phyloP scores from a whole-genome alignment of 2,329 filamentous ascomycete genomes.

The Penicillium sp. region DNA sequence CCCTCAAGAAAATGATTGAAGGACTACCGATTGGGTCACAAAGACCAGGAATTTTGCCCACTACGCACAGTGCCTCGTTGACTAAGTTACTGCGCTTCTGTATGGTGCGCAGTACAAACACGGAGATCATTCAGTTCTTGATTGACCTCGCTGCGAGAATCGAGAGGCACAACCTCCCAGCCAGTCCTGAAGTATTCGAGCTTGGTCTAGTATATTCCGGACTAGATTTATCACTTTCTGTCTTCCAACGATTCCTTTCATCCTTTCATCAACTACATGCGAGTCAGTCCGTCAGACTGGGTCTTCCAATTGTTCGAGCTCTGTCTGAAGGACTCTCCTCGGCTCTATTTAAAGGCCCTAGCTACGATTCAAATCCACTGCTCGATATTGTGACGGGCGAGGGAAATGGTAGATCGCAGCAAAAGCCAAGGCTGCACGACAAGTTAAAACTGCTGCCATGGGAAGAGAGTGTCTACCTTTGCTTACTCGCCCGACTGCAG shows the following conservation, averaged over 20 bases:
- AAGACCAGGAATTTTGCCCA: constrained; percentile 9
- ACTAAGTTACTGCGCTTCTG: constrained; percentile 20
- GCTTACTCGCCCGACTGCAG: constrained; percentile 25
- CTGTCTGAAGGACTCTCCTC: constrained; percentile 20
- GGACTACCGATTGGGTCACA: constrained; percentile 14
- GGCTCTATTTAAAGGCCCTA: constrained; percentile 18
- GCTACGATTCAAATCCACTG: constrained; percentile 18
- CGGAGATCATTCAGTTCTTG: constrained; percentile 30
- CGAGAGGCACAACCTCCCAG: constrained; percentile 11
- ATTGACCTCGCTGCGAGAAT: constrained; percentile 29
- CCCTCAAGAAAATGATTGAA: constrained; percentile 24
- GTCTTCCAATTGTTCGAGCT: constrained; percentile 20
- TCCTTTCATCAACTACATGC: constrained; percentile 4
- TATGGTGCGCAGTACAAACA: constrained; percentile 21
- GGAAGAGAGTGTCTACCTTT: constrained; percentile 17
- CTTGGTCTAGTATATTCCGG: constrained; percentile 31
- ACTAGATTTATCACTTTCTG: constrained; percentile 25
- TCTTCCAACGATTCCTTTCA: constrained; percentile 18
- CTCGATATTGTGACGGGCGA: constrained; percentile 23
- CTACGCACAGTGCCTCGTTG: constrained; percentile 10
- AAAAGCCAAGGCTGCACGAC: constrained; percentile 14
- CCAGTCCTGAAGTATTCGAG: constrained; percentile 12
- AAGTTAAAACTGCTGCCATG: constrained; percentile 14
- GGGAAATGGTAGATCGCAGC: constrained; percentile 3
- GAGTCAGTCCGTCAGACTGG: constrained; percentile 1